Conservation (phyloP, 768 basidiomycete species). For the Calvatia gigantea region DNA sequence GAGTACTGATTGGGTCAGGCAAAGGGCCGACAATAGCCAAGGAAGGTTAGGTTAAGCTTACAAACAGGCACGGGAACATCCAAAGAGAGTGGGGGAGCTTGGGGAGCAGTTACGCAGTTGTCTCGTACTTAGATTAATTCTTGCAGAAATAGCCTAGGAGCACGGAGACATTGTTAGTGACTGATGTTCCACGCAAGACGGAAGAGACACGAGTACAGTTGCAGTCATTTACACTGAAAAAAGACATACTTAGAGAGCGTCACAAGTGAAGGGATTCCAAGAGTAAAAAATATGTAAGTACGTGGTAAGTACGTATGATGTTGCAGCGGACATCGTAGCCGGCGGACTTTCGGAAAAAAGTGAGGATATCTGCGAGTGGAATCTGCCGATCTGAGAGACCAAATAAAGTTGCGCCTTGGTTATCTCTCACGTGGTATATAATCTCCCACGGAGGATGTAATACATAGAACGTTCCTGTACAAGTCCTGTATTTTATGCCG, state of each 20-base stretch:
- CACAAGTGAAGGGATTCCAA: background rate
- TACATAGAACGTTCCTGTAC: background rate
- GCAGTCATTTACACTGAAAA: background rate
- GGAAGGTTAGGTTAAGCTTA: background rate
- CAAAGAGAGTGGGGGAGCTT: background rate
- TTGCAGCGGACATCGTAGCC: background rate
- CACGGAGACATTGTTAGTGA: too few relatives aligned
- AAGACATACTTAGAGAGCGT: background rate
- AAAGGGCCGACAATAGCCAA: background rate
- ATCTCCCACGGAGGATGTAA: constrained; percentile 2
- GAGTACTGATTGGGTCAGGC: background rate
- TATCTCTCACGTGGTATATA: constrained; percentile 6
- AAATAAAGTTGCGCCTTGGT: background rate
- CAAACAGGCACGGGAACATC: background rate
- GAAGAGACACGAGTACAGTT: background rate
- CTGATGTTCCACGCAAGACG: constrained; percentile 3
- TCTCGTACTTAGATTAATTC: background rate
- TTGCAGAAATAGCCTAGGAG: background rate
- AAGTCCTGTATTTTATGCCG: constrained; percentile 8
- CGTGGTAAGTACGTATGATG: background rate
- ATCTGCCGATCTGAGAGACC: constrained; percentile 6
- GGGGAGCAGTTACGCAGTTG: background rate
- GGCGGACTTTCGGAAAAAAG: constrained; percentile 10
- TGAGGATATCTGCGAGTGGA: background rate
- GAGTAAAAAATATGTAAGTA: background rate